Conservation (phyloP, 805 yeast species). For the Metschnikowia cubensis region DNA sequence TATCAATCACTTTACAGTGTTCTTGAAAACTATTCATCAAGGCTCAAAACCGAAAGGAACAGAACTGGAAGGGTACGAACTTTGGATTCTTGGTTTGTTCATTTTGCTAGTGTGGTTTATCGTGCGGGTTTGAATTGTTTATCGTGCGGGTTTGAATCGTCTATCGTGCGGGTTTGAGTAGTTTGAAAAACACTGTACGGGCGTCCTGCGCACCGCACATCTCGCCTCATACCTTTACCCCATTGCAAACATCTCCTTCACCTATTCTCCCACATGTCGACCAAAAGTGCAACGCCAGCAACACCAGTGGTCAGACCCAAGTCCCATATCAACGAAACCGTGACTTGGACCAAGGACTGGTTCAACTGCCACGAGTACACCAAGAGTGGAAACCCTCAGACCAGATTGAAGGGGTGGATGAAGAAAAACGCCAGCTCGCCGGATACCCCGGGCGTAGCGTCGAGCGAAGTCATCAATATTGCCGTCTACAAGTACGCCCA, state of each 20-base stretch:
- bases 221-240: neutral
- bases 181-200: no score
- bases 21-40: no score
- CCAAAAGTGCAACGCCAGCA: slow-evolving; percentile 19
- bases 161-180: no score
- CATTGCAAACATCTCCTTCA: neutral
- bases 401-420: slow-evolving; percentile 37
- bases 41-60: no score
- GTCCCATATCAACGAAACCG: slow-evolving; percentile 14
- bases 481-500: slow-evolving; percentile 30
- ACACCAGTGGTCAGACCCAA: slow-evolving; percentile 20
- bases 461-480: slow-evolving; percentile 43
- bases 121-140: no score
- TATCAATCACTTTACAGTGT: no score
- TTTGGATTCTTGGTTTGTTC: no score
- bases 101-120: no score
- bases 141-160: no score
- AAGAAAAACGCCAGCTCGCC: slow-evolving; percentile 18
- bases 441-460: slow-evolving; percentile 7
- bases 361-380: slow-evolving; percentile 23
- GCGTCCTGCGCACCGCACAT: neutral
- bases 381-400: slow-evolving; percentile 5
- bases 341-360: slow-evolving; percentile 42
- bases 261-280: slow-evolving; percentile 8
- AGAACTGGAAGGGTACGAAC: no score